These are phyloP conservation scores for Gamarada debralockiae DNA, from an alignment of 495 filamentous ascomycete species.

Conservation along the genomic window DNA sequence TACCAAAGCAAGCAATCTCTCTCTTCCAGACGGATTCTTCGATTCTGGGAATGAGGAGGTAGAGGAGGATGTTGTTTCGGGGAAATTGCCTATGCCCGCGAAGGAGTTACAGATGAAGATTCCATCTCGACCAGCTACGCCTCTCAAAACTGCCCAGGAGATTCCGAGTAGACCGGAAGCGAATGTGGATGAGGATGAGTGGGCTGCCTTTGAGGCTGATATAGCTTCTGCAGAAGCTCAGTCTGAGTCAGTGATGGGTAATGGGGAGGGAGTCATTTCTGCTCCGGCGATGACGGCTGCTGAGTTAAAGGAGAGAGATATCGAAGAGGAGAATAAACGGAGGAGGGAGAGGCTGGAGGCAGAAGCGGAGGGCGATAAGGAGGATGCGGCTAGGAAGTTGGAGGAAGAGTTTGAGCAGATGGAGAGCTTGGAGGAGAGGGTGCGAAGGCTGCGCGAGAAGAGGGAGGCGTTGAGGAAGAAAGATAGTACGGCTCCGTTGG, in stretches of 20 bases:
- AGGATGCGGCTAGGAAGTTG: constrained; percentile 76
- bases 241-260: constrained; percentile 23
- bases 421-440: constrained; percentile 81
- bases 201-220: constrained; percentile 89
- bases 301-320: constrained; percentile 64
- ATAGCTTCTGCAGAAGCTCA: constrained; percentile 50
- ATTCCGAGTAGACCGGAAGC: constrained; percentile 3
- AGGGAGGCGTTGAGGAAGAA: constrained; percentile 44
- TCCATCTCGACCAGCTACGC: constrained; percentile 52
- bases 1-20: constrained; percentile 12
- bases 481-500: constrained; percentile 9
- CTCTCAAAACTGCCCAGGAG: constrained; percentile 22
- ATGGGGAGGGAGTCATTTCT: constrained; percentile 55
- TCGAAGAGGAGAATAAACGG: constrained; percentile 49
- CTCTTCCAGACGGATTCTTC: constrained; percentile 23
- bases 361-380: constrained; percentile 72
- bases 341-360: constrained; percentile 55
- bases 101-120: constrained; percentile 40
- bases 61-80: background rate
- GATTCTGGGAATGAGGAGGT: constrained; percentile 1
- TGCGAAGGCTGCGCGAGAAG: constrained; percentile 69
- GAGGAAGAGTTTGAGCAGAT: constrained; percentile 94
- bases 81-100: background rate
- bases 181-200: constrained; percentile 74
- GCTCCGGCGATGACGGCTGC: constrained; percentile 67